A percentile compares a stretch with the other conserved stretches of the same genome.
phyloP scores from a whole-genome alignment of 768 basidiomycete genomes.

The Trametes villosa region DNA sequence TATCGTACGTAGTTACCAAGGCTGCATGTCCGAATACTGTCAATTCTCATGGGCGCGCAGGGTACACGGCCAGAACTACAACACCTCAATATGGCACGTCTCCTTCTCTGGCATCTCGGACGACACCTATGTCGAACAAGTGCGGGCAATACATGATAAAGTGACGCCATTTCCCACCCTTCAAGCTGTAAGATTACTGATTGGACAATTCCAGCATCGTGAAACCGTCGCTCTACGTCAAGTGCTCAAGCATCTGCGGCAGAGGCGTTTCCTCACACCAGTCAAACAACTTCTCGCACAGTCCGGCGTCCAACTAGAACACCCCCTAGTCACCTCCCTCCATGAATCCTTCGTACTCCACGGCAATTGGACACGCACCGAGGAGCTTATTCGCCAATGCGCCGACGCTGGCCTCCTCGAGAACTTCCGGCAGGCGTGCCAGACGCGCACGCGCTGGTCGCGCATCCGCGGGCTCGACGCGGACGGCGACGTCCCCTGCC shows the following conservation, averaged over 20 bases:
- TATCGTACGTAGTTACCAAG: slow-evolving; percentile 55
- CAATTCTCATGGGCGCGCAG: slow-evolving; percentile 39
- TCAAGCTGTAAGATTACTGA: not conserved
- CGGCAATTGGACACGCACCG: slow-evolving; percentile 65
- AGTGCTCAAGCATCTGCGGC: slow-evolving; percentile 76
- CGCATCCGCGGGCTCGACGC: slow-evolving; percentile 62
- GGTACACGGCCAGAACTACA: slow-evolving; percentile 72
- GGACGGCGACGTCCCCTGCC: slow-evolving; percentile 65
- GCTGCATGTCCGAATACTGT: not conserved
- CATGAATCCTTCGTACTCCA: slow-evolving; percentile 66
- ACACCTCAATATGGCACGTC: slow-evolving; percentile 81
- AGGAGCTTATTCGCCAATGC: slow-evolving; percentile 53
- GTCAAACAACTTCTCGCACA: slow-evolving; percentile 61
- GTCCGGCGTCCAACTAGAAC: slow-evolving; percentile 62
- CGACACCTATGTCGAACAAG: slow-evolving; percentile 56
- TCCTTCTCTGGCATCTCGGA: slow-evolving; percentile 64
- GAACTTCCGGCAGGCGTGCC: slow-evolving; percentile 57
- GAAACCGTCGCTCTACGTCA: slow-evolving; percentile 69
- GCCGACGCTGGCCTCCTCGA: slow-evolving; percentile 65
- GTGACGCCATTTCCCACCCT: slow-evolving; percentile 45
- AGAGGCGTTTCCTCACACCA: slow-evolving; percentile 70
- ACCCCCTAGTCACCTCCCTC: slow-evolving; percentile 69
- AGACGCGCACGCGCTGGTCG: slow-evolving; percentile 65
- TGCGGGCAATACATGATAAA: slow-evolving; percentile 61
- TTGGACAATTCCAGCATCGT: slow-evolving; percentile 55